phyloP scores from a whole-genome alignment of 192 early-diverging fungal genomes.

The Rhizophagus sp. region DNA sequence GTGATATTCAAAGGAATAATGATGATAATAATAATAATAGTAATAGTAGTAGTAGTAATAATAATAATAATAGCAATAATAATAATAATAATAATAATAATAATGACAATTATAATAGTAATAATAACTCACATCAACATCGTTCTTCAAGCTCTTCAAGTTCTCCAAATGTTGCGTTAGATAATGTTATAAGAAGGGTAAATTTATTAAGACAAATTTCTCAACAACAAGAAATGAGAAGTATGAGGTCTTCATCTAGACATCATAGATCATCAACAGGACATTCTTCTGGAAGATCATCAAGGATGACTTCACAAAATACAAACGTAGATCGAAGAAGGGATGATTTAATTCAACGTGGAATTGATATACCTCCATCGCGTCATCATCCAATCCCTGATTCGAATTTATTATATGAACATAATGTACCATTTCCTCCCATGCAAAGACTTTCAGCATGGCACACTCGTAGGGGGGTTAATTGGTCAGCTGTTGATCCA shows the following conservation, averaged over 20 bases:
- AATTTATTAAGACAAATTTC: slow-evolving; percentile 23
- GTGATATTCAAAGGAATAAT: no score
- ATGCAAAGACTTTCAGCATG: neutral
- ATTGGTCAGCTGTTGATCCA: neutral
- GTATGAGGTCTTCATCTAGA: slow-evolving; percentile 8
- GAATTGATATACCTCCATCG: neutral
- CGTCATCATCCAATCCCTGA: neutral
- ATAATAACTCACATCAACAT: neutral
- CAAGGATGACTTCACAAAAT: neutral
- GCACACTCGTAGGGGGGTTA: neutral
- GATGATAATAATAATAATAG: neutral
- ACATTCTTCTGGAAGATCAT: neutral
- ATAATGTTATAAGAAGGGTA: neutral
- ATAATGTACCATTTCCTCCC: neutral
- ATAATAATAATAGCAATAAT: slow-evolving; percentile 5
- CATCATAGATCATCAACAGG: slow-evolving; percentile 11
- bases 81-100: slow-evolving; percentile 5
- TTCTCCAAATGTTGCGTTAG: neutral
- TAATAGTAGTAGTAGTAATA: slow-evolving; percentile 3
- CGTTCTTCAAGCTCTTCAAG: neutral
- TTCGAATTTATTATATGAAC: no score
- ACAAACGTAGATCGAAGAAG: neutral
- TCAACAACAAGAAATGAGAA: slow-evolving; percentile 11
- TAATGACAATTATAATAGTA: neutral
- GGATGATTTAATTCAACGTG: slow-evolving; percentile 14